Evolutionary conservation across 768 basidiomycete species (phyloP).

Genomic region (Cystoderma amianthinum): DNA sequence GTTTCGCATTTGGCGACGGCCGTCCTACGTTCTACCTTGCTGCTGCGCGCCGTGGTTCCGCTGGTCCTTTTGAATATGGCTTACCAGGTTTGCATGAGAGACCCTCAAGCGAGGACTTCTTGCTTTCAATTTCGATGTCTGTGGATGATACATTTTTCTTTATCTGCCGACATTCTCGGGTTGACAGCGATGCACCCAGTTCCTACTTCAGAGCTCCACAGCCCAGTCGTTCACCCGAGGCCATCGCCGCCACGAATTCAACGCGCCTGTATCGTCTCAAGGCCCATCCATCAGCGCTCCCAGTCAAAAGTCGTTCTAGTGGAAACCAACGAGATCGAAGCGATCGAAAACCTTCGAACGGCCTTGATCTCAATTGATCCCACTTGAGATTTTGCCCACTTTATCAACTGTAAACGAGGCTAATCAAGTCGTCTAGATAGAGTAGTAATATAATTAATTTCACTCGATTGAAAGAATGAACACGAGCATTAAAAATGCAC

Average conservation of each 20-base stretch:
- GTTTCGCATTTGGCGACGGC: conserved; percentile 63
- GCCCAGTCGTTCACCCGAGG: conserved; percentile 27
- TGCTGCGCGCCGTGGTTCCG: conserved; percentile 25
- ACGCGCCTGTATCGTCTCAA: conserved; percentile 42
- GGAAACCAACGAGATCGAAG: too few species aligned
- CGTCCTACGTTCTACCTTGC: conserved; percentile 57
- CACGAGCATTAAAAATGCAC: too few species aligned
- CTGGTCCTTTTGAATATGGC: conserved; percentile 73
- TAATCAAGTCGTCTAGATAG: too few species aligned
- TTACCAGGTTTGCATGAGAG: conserved; percentile 44
- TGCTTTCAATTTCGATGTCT: conserved; percentile 45
- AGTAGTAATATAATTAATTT: too few species aligned
- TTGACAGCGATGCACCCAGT: conserved; percentile 73
- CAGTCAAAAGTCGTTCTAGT: too few species aligned
- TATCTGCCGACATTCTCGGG: conserved; percentile 37
- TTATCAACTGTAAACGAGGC: too few species aligned
- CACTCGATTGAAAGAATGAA: too few species aligned
- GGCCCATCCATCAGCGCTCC: conserved; percentile 68
- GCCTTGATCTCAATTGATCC: too few species aligned
- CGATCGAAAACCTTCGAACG: too few species aligned
- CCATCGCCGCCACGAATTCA: conserved; percentile 60
- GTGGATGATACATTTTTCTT: conserved; percentile 77
- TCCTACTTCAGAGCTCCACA: conserved; percentile 59
- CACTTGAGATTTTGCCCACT: too few species aligned
- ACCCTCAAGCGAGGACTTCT: conserved; percentile 54